phyloP scores from a whole-genome alignment of 1,139 yeast genomes.

The Lizanozyma gosingica region DNA sequence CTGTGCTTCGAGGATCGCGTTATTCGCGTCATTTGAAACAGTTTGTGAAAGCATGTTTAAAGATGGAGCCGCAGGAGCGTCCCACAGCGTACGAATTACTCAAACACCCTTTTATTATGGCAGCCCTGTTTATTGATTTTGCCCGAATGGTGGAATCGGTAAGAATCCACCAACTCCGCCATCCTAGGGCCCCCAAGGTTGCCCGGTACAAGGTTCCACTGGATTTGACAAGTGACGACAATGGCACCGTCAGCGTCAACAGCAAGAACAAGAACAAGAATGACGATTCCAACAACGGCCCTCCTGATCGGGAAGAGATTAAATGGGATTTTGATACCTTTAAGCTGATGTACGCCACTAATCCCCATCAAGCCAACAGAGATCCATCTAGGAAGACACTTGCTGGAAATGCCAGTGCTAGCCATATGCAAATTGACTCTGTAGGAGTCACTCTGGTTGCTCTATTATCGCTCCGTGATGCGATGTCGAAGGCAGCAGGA shows the following conservation, averaged over 20 bases:
- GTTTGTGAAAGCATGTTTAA: constrained; percentile 52
- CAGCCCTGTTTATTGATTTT: constrained; percentile 1
- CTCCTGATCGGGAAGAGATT: constrained; percentile 1
- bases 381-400: too few species aligned
- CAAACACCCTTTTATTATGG: constrained; percentile 36
- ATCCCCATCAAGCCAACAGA: too few species aligned
- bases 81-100: constrained; percentile 39
- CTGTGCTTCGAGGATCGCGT: constrained; percentile 32
- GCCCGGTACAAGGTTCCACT: neutral
- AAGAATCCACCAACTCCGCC: neutral
- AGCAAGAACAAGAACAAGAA: neutral
- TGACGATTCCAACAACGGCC: neutral
- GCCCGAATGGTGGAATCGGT: neutral
- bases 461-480: constrained; percentile 2
- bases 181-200: neutral
- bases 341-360: too few species aligned
- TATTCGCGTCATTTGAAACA: constrained; percentile 46
- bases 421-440: neutral
- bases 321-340: constrained; percentile 6
- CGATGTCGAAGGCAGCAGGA: constrained; percentile 3
- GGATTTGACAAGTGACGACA: neutral
- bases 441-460: neutral
- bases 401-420: neutral
- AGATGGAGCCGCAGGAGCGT: constrained; percentile 47
- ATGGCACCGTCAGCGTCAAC: neutral